Base-by-base conservation (phyloP, 2,329 filamentous ascomycete genomes). In the Sphaerulina populicola region DNA sequence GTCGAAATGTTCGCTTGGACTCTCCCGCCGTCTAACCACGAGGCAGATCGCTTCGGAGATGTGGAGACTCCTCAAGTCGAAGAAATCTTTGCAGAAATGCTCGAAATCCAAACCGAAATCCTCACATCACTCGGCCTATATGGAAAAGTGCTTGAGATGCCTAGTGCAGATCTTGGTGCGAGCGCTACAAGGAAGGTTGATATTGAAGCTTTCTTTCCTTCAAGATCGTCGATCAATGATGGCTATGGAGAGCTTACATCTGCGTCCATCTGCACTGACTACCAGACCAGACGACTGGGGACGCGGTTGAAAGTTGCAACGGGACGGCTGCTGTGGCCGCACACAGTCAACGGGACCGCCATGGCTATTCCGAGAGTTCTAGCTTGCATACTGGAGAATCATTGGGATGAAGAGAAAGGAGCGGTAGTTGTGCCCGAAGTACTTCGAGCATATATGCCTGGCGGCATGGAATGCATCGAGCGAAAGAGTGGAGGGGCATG, bases 1-100 rank as follows among this genome's bases (percentile, higher is more conserved):
- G 91, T 98, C 0, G 93, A 98, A 70, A 83, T 98, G 76, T 97
- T 98, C 66, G 89, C 86, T 0, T 98, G 93, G 93, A 85, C 88
- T 51, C 62, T 2, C 66, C 64, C 30, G 8, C 44, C 43, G 33
- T 65, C 54, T 12, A 52, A 60, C 39, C 21, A 55, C 43, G 42
- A 54, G 18, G 51, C 47, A 18, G 61, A 61, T 21, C 60, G 62
- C 9, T 67, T 67, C 44, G 62, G 57, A 38, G 55, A 56, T 4
- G 51, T 52, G 8, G 61, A 63, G 11, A 43, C 47, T 12, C 55
- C 60, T 42, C 70, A 68, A 37, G 73, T 81, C 0, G 72, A 77
- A 6, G 72, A 77, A 0, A 62, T 91, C 10, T 95, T 95, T 67
- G 75, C 86, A 45, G 89, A 96, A 69, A 88, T 98, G 75, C 73